These are phyloP conservation scores for Pyrus hybrid DNA, from an alignment of 331 rosid genomes.

Conservation along the genomic window DNA sequence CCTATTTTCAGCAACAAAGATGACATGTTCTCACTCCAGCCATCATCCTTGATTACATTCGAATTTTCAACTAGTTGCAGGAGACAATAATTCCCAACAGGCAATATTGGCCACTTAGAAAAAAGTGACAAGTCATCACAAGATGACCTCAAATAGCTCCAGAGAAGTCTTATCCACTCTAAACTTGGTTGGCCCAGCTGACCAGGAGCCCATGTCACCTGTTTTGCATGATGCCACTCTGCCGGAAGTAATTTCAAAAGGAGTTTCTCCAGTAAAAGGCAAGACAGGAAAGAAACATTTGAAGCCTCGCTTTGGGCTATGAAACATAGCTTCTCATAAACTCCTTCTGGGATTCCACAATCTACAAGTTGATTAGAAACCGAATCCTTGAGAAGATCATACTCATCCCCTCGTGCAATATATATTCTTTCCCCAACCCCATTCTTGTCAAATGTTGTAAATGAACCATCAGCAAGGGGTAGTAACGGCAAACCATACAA, in stretches of 20 bases:
- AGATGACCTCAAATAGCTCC: constrained; percentile 76
- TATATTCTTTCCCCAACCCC: constrained; percentile 84
- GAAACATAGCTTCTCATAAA: constrained; percentile 64
- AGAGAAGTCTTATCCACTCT: constrained; percentile 85
- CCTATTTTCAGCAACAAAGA: constrained; percentile 82
- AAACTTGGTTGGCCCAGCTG: constrained; percentile 85
- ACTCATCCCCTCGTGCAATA: constrained; percentile 75
- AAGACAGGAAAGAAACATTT: constrained; percentile 77
- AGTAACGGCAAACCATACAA: constrained; percentile 72
- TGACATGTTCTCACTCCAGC: constrained; percentile 97
- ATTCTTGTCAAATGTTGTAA: constrained; percentile 58
- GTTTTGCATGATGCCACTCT: constrained; percentile 84
- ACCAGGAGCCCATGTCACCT: constrained; percentile 80
- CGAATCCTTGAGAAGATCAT: constrained; percentile 87
- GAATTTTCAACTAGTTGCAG: constrained; percentile 67
- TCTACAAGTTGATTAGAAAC: constrained; percentile 75
- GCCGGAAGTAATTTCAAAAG: constrained; percentile 73
- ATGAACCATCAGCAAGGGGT: constrained; percentile 86
- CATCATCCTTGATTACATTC: constrained; percentile 75
- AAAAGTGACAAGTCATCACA: constrained; percentile 78
- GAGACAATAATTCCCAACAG: constrained; percentile 61
- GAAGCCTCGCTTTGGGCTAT: constrained; percentile 60
- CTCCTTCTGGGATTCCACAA: constrained; percentile 53
- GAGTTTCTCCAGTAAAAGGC: constrained; percentile 83
- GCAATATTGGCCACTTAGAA: constrained; percentile 90